Evolutionary conservation across 345 rosid species (phyloP), one percentile per base, ranked within the genome.

Genomic region (Eucalyptus regnans): DNA sequence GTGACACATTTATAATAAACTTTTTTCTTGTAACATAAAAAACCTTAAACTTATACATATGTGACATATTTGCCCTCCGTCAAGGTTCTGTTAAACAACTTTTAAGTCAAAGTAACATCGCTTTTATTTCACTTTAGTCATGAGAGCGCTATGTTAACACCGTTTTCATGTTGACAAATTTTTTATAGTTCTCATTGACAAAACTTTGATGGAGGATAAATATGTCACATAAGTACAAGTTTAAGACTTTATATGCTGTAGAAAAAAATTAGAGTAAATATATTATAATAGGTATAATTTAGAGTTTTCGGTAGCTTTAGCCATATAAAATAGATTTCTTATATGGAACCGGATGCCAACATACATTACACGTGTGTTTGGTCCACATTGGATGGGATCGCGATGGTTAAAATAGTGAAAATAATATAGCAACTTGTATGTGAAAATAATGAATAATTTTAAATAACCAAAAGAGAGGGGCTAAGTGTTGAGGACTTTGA

Each of bases 201-300:
- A 56, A 56, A 56, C 1, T 56, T 4, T 52, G 23, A 52, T 22
- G 62, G 27, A 22, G 27, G 27, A 23, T 56, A 56, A 56, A 23
- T 56, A 9, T 56, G 1, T 56, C 3, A 56, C 0, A 0, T 1
- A 1, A 5, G 0, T 22, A 56, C 27, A 56, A 2, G 6, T 56
- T 56, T 56, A 1, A 4, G 0, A 56, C 12, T 1, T 56, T 56
- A 2, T 56, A 56, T 56, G 29, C 4, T 56, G 1, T 23, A 23
- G 23, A 22, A 56, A 56, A 23, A 23, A 8, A 0, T 56, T 56
- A 56, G 29, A 52, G 25, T 8, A 23, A 56, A 56, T 56, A 56
- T 56, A 23, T 56, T 4, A 7, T 6, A 56, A 1, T 56, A 52
- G 23, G 9, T 52, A 4, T 52, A 52, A 18, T 52, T 52, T 52